Evolutionary conservation across 1,284 basidiomycete species (phyloP), one percentile per base, ranked within the genome.

Genomic region (Naganishia sp.): DNA sequence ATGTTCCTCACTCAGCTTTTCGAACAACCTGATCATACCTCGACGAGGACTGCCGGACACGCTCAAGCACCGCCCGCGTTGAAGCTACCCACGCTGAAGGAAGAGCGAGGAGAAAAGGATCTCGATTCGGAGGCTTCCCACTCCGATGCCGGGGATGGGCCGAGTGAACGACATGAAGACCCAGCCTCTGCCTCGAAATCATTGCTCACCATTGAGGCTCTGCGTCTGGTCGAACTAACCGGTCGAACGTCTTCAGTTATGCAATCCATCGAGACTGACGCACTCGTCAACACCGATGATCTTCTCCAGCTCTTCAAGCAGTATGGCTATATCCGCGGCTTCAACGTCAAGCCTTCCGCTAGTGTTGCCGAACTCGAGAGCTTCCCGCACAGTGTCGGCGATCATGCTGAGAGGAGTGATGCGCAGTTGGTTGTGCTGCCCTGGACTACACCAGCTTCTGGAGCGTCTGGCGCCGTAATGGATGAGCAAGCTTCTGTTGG

Each of bases 161-260:
- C 1, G 76, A 79, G 21, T 74, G 75, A 2, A 70, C 33, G 42
- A 5, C 13, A 18, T 11, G 16, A 21, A 36, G 53, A 11, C 2
- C 18, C 59, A 11, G 3, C 23, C n/a, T 7, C 59, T 7, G 59
- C 36, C 21, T 39, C 36, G 36, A 39, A 39, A 10, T 39, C 36
- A 13, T 13, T 25, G 33, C 49, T 61, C 3, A 42, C 59, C 21
- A 61, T 61, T 39, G 48, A 61, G 28, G 89, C 88, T 0, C 84
- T 94, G 13, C 90, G 92, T 56, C 84, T 95, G n/a, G 86, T 94
- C 71, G 93, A 94, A 75, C 83, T 96, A 63, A 90, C 91, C 9
- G 88, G 88, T 61, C 88, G 93, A 69, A 90, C 91, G 0, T 92
- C 90, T 10, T 90, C 90, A 0, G 88, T 95, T 36, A 85, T 95